Conservation (phyloP, 177 flowering plant genomes). For the Vitis hybrid region DNA sequence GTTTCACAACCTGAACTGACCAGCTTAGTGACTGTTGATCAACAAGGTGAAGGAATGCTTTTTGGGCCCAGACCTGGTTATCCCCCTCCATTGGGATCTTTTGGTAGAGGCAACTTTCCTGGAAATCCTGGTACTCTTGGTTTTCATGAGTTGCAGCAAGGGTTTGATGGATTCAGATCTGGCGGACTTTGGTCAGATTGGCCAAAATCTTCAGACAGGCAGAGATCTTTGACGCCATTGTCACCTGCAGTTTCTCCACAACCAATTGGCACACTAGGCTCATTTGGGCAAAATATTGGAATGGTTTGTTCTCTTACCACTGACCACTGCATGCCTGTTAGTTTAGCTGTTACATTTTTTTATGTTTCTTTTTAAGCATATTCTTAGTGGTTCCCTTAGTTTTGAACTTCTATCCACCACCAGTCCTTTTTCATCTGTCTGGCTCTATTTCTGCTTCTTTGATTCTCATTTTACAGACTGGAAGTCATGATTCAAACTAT, state of each 20-base stretch:
- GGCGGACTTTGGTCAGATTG: slow-evolving; percentile 67
- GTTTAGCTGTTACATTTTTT: neutral
- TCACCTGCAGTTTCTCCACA: slow-evolving; percentile 72
- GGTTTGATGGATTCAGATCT: slow-evolving; percentile 69
- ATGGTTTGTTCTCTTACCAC: slow-evolving; percentile 35
- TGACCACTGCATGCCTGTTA: neutral
- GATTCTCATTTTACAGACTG: too few relatives aligned
- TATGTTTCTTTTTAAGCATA: neutral
- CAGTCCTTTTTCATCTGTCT: too few relatives aligned
- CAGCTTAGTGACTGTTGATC: slow-evolving; percentile 43
- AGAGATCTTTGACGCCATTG: slow-evolving; percentile 57
- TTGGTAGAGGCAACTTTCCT: slow-evolving; percentile 52
- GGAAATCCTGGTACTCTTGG: slow-evolving; percentile 47
- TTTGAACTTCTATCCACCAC: too few relatives aligned
- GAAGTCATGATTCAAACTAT: too few relatives aligned
- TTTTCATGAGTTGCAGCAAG: slow-evolving; percentile 57
- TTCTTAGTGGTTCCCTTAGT: too few relatives aligned
- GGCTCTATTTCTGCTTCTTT: too few relatives aligned
- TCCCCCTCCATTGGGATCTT: slow-evolving; percentile 48
- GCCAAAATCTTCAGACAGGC: slow-evolving; percentile 66
- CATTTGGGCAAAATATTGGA: slow-evolving; percentile 61
- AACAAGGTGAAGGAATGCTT: slow-evolving; percentile 58
- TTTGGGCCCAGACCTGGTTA: slow-evolving; percentile 67
- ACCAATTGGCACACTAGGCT: slow-evolving; percentile 51
- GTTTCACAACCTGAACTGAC: slow-evolving; percentile 67